Conservation (phyloP, 169 alveolate species). For the Ichthyophthirius multifiliis region DNA sequence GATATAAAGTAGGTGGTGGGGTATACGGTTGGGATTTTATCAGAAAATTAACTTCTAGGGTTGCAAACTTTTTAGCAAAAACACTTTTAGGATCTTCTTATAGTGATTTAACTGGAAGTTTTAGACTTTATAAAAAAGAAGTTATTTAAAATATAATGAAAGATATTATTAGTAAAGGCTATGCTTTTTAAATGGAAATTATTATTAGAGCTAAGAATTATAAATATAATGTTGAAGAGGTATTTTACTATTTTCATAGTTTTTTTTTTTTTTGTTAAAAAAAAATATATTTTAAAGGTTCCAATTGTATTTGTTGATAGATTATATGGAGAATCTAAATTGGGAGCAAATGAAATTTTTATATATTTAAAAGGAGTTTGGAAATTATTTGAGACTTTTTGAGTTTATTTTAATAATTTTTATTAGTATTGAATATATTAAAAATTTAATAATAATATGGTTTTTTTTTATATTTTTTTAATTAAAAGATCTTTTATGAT, state of each 20-base stretch:
- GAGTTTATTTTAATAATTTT: constrained; percentile 15
- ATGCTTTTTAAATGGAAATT: constrained; percentile 97
- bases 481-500: no score
- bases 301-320: constrained; percentile 97
- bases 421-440: no score
- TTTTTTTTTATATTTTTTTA: no score
- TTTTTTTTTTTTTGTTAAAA: neutral
- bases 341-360: constrained; percentile 92
- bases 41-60: constrained; percentile 92
- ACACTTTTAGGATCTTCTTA: constrained; percentile 47
- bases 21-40: constrained; percentile 95
- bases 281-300: constrained; percentile 42
- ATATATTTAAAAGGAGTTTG: constrained; percentile 90
- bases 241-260: neutral
- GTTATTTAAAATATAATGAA: constrained; percentile 83
- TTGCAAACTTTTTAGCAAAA: constrained; percentile 90
- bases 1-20: constrained; percentile 95
- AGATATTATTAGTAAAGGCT: constrained; percentile 88
- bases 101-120: constrained; percentile 95
- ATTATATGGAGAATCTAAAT: constrained; percentile 94
- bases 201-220: constrained; percentile 90
- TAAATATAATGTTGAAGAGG: constrained; percentile 90
- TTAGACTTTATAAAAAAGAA: constrained; percentile 91
- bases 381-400: constrained; percentile 82
- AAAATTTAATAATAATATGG: no score